A percentile compares a stretch with the other conserved stretches of the same genome.
Evolutionary conservation across 2,329 filamentous ascomycete species (phyloP).

Genomic region (Sporothrix curviconia): DNA sequence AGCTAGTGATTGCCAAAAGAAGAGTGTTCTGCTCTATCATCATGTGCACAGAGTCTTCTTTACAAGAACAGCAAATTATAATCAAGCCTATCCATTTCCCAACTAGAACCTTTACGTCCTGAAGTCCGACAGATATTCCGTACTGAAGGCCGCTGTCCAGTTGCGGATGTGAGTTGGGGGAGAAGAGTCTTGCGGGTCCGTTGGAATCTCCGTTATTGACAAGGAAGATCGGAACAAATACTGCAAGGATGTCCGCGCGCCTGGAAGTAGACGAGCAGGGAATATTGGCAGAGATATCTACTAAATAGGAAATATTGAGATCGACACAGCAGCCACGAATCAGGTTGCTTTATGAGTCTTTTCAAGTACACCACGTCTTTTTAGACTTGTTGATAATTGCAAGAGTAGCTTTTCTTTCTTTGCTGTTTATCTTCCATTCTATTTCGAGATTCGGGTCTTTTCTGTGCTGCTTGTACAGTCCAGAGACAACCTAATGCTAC

Average conservation of each 20-base stretch:
- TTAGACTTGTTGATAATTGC: too few species aligned
- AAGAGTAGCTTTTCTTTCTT: too few species aligned
- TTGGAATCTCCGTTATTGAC: not conserved
- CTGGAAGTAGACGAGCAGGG: not conserved
- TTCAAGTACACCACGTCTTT: too few species aligned
- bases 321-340: too few species aligned
- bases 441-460: too few species aligned
- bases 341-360: too few species aligned
- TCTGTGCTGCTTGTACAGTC: too few species aligned
- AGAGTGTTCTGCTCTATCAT: not conserved
- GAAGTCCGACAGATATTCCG: conserved; percentile 14
- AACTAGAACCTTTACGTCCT: not conserved
- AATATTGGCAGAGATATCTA: not conserved
- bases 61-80: not conserved
- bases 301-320: not conserved
- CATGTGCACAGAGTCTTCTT: not conserved
- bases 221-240: not conserved
- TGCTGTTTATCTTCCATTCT: too few species aligned
- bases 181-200: not conserved
- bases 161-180: conserved; percentile 12
- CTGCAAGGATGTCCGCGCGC: not conserved
- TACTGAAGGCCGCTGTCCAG: conserved; percentile 1
- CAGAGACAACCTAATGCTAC: too few species aligned
- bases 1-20: not conserved
- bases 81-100: not conserved